Evolutionary conservation across 306 rosid genomes (phyloP).

Genomic region (Sechiopsis laciniata): DNA sequence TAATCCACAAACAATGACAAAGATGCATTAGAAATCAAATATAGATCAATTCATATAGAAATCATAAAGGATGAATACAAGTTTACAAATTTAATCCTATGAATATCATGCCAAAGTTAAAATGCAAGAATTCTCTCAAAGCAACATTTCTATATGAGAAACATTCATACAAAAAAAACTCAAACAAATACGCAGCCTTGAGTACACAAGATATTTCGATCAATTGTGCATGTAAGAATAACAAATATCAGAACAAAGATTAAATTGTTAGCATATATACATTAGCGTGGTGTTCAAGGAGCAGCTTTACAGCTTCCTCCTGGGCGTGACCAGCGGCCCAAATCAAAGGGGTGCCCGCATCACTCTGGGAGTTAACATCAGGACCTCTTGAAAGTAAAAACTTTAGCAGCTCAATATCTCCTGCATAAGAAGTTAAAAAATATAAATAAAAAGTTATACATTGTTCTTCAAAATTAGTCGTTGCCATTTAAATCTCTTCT

Average conservation of each 20-base stretch:
- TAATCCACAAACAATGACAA: background rate
- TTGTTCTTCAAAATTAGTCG: background rate
- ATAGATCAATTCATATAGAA: background rate
- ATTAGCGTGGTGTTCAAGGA: conserved; percentile 68
- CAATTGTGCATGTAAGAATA: background rate
- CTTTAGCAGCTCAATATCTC: conserved; percentile 65
- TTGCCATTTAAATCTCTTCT: background rate
- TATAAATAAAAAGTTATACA: background rate
- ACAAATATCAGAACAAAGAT: background rate
- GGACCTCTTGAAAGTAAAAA: conserved; percentile 64
- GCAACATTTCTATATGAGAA: conserved; percentile 6
- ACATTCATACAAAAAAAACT: background rate
- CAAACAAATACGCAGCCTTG: conserved; percentile 11
- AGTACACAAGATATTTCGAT: conserved; percentile 10
- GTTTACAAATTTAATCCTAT: background rate
- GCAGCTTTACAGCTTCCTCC: conserved; percentile 56
- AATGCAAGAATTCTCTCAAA: background rate
- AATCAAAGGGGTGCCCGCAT: conserved; percentile 76
- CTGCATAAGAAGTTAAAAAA: conserved; percentile 29
- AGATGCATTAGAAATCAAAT: background rate
- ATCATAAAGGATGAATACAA: background rate
- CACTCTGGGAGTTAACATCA: conserved; percentile 74
- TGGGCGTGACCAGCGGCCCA: conserved; percentile 99
- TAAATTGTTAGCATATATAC: conserved; percentile 36
- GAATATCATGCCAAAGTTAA: background rate